These are phyloP conservation scores for Viola pubescens DNA, from an alignment of 441 rosid species.

Conservation along the genomic window DNA sequence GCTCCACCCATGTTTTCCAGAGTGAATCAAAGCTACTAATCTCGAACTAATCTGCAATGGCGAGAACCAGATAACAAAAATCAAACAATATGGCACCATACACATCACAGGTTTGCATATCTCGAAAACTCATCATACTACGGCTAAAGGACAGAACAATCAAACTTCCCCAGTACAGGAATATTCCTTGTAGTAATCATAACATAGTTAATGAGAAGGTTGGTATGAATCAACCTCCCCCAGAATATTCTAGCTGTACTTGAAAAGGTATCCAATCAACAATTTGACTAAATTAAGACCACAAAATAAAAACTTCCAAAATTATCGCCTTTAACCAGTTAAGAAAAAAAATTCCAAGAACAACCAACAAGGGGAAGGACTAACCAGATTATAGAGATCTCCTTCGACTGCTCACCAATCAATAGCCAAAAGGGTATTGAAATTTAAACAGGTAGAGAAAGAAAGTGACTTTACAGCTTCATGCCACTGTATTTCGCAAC, in stretches of 20 bases:
- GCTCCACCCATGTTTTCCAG: constrained; percentile 62
- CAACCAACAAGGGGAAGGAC: neutral
- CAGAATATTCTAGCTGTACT: neutral
- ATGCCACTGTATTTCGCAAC: too few species aligned
- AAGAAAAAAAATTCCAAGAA: neutral
- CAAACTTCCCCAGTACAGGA: too few species aligned
- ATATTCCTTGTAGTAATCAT: too few species aligned
- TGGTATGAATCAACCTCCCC: neutral
- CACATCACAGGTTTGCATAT: constrained; percentile 16
- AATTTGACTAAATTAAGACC: neutral
- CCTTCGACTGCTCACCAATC: constrained; percentile 2
- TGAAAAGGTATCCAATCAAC: neutral
- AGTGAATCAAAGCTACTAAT: constrained; percentile 19
- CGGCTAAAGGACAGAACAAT: too few species aligned
- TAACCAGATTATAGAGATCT: constrained; percentile 1
- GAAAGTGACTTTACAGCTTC: neutral
- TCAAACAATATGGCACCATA: constrained; percentile 8
- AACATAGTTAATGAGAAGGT: neutral
- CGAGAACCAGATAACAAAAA: constrained; percentile 16
- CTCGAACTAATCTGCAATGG: constrained; percentile 21
- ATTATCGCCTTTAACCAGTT: neutral
- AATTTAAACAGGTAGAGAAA: neutral
- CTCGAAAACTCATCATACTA: constrained; percentile 6
- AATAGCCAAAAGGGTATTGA: neutral
- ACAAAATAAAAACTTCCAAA: neutral